Evolutionary conservation across 108 stramenopile genomes (phyloP), one percentile per base, ranked within the genome.

Genomic region (Cyclotella choctawhatcheeana): DNA sequence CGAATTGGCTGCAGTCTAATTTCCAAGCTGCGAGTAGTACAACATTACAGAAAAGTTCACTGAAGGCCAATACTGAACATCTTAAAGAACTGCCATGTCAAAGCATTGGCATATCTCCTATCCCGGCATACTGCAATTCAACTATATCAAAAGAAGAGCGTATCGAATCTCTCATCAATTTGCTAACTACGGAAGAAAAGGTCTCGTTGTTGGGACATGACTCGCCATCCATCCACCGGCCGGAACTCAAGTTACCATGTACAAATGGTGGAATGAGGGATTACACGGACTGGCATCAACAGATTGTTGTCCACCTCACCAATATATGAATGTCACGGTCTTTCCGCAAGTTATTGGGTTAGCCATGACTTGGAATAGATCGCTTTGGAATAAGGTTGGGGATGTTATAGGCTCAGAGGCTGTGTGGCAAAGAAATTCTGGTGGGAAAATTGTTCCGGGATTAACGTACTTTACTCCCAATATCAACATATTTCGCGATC

Each of bases 401-500:
- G 26, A 37, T 21, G 85, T 77, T 30, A 87, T 86, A 58, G 84
- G 82, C 7, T 56, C 43, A 16, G 84, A 88, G 80, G 86, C 52
- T 21, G 61, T 71, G 59, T 74, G 34, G 44, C 79, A 80, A 40
- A 69, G 22, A 40, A 88, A 69, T 61, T 58, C 14, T 58, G 69
- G 25, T 17, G 55, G 18, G 74, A 83, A n/a, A 48, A 10, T 48
- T 17, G 17, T 17, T 60, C 77, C 69, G 30, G 85, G 84, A 33
- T 51, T 86, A 25, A 89, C 88, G 7, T 88, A 73, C 59, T 91
- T 84, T 82, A 69, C 73, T 20, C 91, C 91, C 14, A 87, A 84
- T 44, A 76, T 92, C 14, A 92, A 92, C 56, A 68, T 88, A 29
- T 80, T 84, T 27, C 72, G 91, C 35, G 91, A 92, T 74, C 88